Evolutionary conservation across 495 filamentous ascomycete species (phyloP).

Genomic region (Hypomontagnella monticulosa): DNA sequence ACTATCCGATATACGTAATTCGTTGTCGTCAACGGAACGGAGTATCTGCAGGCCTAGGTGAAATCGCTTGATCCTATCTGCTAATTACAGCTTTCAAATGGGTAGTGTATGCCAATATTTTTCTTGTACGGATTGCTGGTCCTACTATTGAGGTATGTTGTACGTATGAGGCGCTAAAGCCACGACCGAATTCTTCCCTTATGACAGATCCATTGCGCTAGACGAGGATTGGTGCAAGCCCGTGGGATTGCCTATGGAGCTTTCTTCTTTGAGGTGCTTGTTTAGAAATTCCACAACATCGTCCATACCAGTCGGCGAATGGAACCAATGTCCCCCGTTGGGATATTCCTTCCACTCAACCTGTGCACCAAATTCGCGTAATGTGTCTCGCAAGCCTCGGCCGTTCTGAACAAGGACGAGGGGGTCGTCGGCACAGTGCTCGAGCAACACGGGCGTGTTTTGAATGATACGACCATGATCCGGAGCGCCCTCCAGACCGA

Average conservation of each 20-base stretch:
- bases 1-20: too few relatives aligned
- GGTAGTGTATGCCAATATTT: too few relatives aligned
- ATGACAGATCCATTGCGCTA: slow-evolving; percentile 20
- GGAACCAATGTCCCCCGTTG: slow-evolving; percentile 66
- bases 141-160: too few relatives aligned
- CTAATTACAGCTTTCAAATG: too few relatives aligned
- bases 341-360: slow-evolving; percentile 63
- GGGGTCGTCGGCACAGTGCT: slow-evolving; percentile 63
- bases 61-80: too few relatives aligned
- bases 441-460: slow-evolving; percentile 60
- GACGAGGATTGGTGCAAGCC: background rate
- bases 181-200: background rate
- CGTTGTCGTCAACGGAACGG: too few relatives aligned
- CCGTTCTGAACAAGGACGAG: slow-evolving; percentile 59
- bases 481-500: slow-evolving; percentile 31
- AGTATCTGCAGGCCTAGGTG: too few relatives aligned
- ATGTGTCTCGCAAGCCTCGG: slow-evolving; percentile 47
- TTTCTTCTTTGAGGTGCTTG: background rate
- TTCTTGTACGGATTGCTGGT: too few relatives aligned
- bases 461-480: slow-evolving; percentile 34
- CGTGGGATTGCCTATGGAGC: background rate
- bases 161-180: too few relatives aligned
- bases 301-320: slow-evolving; percentile 59
- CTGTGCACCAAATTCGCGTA: slow-evolving; percentile 54
- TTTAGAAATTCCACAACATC: slow-evolving; percentile 61